Percentiles rank a stretch among this genome's conserved stretches.
Evolutionary conservation across 441 rosid genomes (phyloP).

Genomic region (Macaranga tanarius): DNA sequence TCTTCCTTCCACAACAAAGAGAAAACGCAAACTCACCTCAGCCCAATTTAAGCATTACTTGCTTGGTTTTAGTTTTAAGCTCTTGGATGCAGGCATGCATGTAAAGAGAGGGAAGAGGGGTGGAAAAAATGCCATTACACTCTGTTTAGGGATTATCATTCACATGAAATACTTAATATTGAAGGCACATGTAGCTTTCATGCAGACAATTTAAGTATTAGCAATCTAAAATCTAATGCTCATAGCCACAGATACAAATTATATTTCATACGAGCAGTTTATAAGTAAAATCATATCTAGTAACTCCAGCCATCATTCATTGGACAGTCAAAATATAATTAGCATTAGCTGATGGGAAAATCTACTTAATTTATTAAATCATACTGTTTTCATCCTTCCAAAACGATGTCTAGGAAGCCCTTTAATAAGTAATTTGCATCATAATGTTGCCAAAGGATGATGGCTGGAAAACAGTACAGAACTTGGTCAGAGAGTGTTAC

Average conservation of each 20-base stretch:
- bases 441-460: slow-evolving; percentile 2
- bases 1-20: slow-evolving; percentile 91
- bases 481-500: not conserved
- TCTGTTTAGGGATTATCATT: not conserved
- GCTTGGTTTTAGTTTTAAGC: not conserved
- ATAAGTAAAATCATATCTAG: not conserved
- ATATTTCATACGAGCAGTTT: not conserved
- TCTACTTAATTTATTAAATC: not conserved
- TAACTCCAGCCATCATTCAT: not conserved
- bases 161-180: not conserved
- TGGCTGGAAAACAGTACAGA: not conserved
- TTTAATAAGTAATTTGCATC: slow-evolving; percentile 11
- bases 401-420: not conserved
- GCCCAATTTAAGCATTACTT: slow-evolving; percentile 18
- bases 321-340: not conserved
- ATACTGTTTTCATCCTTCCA: not conserved
- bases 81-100: not conserved
- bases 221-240: not conserved
- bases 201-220: not conserved
- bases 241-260: not conserved
- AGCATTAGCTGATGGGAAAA: not conserved
- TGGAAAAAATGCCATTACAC: slow-evolving; percentile 1
- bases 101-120: not conserved
- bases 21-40: slow-evolving; percentile 37
- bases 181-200: not conserved